Base-by-base conservation (phyloP, 139 green algal species). In the Chlamydomonas asymmetrica region DNA sequence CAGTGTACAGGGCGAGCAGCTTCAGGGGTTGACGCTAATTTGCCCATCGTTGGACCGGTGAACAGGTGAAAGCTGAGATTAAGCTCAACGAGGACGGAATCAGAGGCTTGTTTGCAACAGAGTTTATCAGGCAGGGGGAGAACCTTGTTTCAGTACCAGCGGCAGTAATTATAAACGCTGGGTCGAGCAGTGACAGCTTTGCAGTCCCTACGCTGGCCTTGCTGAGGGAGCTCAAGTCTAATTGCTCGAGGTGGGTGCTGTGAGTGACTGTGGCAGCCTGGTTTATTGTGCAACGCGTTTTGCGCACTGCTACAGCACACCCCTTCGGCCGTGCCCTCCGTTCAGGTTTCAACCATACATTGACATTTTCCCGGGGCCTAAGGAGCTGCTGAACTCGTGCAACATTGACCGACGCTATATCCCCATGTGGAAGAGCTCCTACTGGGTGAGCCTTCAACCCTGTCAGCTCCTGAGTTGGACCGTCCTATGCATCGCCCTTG, bases 361-460 rank as follows among this genome's bases (percentile, higher is more conserved):
- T 4, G 59, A 52, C 41, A 69, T 69, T 25, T 77, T 57, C 59
- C 71, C 71, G 1, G 38, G 25, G 23, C 71, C 71, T 2, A 29
- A 62, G 4, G 57, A n/a, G 8, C 16, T 77, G 32, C 8, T 77
- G 22, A 77, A 77, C 71, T 70, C 59, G 4, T 77, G 71, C 71
- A 77, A 77, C 34, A 52, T 77, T 41, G 31, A 49, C 2, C 5
- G 22, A 0, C 61, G 69, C 31, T 77, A 77, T 35, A 34, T 41
- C 3, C 22, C 22, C 3, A 77, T 77, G 71, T 69, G 41, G 41
- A 77, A 77, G 71, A 77, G 18, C 59, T 8, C 32, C 3, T 50
- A 70, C 40, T 77, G 71, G 59, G 71, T 76, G 34, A 43, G 50
- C n/a, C n/a, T n/a, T n/a, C n/a, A n/a, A n/a, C n/a, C n/a, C n/a